Evolutionary conservation across 768 basidiomycete species (phyloP), one percentile per base, ranked within the genome.

Genomic region (Kwoniella botswanensis): DNA sequence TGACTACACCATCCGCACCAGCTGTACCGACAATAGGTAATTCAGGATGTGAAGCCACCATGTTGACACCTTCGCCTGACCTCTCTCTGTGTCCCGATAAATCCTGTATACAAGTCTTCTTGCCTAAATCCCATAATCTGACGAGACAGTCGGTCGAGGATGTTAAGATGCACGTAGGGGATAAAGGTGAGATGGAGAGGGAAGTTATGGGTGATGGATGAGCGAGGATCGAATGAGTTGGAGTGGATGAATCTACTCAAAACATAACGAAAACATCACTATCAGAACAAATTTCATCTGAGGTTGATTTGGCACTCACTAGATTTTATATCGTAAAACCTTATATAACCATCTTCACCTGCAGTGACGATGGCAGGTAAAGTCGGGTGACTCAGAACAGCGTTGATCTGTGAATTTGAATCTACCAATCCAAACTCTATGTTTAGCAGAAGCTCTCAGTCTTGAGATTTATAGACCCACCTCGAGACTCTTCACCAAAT

Each of bases 1-100:
- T 93, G 71, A 98, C 90, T 56, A 93, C 91, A 29, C 95, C 94
- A 84, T 98, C 96, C 13, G 93, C 93, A n/a, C 96, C 96, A 21
- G 93, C 92, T 82, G 93, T 96, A 17, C 91, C 93, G 88, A 97
- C 89, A 79, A 94, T 89, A 35, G 92, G 91, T 67, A 94, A 83
- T 70, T 90, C 88, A 13, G 91, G 89, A 80, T 93, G 92, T 85
- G 92, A 92, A 73, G 91, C 90, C 13, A 96, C 90, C 76, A 90
- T 92, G 72, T 97, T 86, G 22, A 96, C 93, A 52, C 97, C 97
- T 83, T 98, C 94, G 63, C 89, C 88, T 53, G 90, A 91, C 84
- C 95, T 96, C 85, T 91, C 89, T 58, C 96, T 89, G 85, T 98
- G 97, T 11, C 79, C 76, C 42, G 92, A 90, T 70, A 92, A 88